phyloP scores from a whole-genome alignment of 306 rosid genomes.

The Abrus precatorius region DNA sequence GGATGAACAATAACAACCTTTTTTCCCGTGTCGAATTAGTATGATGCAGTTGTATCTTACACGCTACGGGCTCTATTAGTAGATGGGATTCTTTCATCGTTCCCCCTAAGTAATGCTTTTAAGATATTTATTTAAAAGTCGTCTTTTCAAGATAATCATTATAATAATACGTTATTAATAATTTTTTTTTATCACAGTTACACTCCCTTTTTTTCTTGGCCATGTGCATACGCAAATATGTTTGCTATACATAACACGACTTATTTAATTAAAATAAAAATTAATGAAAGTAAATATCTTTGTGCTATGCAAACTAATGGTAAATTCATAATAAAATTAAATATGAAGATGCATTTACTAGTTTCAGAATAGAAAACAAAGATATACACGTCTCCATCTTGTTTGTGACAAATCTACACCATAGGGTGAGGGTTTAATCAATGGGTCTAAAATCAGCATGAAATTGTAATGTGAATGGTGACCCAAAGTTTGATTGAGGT shows the following conservation, averaged over 20 bases:
- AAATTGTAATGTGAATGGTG: not conserved
- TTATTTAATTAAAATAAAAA: not conserved
- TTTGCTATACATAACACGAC: not conserved
- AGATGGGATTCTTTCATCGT: not conserved
- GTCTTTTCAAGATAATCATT: not conserved
- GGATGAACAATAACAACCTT: too few relatives aligned
- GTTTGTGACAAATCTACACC: conserved; percentile 2
- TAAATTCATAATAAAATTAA: not conserved
- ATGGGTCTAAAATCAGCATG: not conserved
- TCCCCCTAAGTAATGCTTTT: not conserved
- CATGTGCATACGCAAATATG: not conserved
- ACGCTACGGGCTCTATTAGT: not conserved
- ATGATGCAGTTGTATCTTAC: not conserved
- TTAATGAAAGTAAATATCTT: not conserved
- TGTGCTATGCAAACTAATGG: not conserved
- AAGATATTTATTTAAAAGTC: not conserved
- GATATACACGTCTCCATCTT: not conserved
- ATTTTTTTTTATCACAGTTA: not conserved
- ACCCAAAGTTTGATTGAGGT: not conserved
- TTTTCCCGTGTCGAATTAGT: not conserved
- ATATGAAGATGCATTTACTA: conserved; percentile 1
- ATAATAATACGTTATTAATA: not conserved
- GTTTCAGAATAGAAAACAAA: not conserved
- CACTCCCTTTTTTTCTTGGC: not conserved
- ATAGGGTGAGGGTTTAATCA: not conserved